Percentiles rank a stretch among this genome's conserved stretches.
Evolutionary conservation across 208 protist genomes (phyloP).

Genomic region (Kentomonas sorsogonicus): DNA sequence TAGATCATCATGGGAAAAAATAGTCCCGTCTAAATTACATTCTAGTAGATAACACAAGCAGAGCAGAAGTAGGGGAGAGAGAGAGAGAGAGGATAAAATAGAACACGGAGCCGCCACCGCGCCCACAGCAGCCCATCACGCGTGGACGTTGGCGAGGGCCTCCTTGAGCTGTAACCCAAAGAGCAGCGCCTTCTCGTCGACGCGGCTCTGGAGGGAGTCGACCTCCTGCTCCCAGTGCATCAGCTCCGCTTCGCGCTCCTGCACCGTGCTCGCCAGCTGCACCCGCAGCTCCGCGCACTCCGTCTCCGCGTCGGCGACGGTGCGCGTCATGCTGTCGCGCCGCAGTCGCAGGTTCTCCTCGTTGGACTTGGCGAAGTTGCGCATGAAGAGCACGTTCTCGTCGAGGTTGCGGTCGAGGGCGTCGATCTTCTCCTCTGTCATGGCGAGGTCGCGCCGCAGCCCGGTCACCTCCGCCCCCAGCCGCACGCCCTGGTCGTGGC

Average conservation of each 20-base stretch:
- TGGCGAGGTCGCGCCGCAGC: constrained; percentile 42
- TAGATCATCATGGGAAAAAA: too few relatives aligned
- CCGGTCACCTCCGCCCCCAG: constrained; percentile 45
- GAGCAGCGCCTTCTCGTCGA: constrained; percentile 85
- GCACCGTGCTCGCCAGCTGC: constrained; percentile 44
- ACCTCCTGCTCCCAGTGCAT: constrained; percentile 81
- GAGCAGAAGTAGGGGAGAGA: too few relatives aligned
- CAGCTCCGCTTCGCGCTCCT: constrained; percentile 64
- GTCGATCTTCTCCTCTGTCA: constrained; percentile 57
- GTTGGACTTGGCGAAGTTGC: constrained; percentile 50
- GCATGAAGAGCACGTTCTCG: constrained; percentile 61
- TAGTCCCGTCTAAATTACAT: too few relatives aligned
- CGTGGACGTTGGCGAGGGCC: constrained; percentile 33
- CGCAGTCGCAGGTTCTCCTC: constrained; percentile 80
- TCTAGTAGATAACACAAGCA: too few relatives aligned
- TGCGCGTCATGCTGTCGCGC: constrained; percentile 56
- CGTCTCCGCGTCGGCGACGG: constrained; percentile 50
- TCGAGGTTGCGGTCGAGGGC: constrained; percentile 39
- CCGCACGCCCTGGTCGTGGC: constrained; percentile 59
- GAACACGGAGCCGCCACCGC: too few relatives aligned
- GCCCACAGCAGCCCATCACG: too few relatives aligned
- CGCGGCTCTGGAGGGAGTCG: constrained; percentile 58
- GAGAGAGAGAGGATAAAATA: too few relatives aligned
- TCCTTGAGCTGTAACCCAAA: constrained; percentile 90
- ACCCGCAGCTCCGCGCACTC: constrained; percentile 59